Conservation (phyloP, 1,284 basidiomycete species). For the Ustilago trichophora region DNA sequence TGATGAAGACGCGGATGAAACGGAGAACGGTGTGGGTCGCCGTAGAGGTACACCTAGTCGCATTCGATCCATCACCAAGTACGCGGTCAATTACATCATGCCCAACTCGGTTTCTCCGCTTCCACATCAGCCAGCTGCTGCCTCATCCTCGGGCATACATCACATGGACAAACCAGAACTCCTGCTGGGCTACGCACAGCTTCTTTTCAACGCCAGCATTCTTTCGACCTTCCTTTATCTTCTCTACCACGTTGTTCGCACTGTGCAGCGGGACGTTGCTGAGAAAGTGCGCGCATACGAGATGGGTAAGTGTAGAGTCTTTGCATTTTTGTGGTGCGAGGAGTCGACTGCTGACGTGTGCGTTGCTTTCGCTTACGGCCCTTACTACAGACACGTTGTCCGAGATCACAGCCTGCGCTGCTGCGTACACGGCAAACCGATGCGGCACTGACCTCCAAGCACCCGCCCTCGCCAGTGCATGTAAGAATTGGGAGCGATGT, state of each 20-base stretch:
- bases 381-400: slow-evolving; percentile 47
- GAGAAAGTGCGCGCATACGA: slow-evolving; percentile 88
- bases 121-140: slow-evolving; percentile 7
- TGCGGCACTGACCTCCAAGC: slow-evolving; percentile 59
- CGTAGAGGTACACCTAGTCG: slow-evolving; percentile 24
- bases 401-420: slow-evolving; percentile 54
- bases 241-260: slow-evolving; percentile 82
- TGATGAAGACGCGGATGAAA: slow-evolving; percentile 1
- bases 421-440: slow-evolving; percentile 51
- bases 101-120: slow-evolving; percentile 26
- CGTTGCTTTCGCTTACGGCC: background rate
- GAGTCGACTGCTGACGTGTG: background rate
- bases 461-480: slow-evolving; percentile 56
- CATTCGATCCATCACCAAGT: slow-evolving; percentile 47
- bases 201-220: slow-evolving; percentile 90
- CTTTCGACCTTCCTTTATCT: slow-evolving; percentile 86
- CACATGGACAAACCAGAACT: slow-evolving; percentile 55
- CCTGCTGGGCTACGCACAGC: slow-evolving; percentile 73
- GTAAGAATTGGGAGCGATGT: slow-evolving; percentile 82
- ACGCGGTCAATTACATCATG: slow-evolving; percentile 48
- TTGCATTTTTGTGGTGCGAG: background rate
- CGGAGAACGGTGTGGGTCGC: too few species aligned
- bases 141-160: slow-evolving; percentile 4
- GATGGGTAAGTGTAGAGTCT: slow-evolving; percentile 78
- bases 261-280: slow-evolving; percentile 87